Percentiles rank a stretch among this genome's conserved stretches.
Conservation (phyloP, 108 stramenopile species). For the Asterionellopsis glacialis region DNA sequence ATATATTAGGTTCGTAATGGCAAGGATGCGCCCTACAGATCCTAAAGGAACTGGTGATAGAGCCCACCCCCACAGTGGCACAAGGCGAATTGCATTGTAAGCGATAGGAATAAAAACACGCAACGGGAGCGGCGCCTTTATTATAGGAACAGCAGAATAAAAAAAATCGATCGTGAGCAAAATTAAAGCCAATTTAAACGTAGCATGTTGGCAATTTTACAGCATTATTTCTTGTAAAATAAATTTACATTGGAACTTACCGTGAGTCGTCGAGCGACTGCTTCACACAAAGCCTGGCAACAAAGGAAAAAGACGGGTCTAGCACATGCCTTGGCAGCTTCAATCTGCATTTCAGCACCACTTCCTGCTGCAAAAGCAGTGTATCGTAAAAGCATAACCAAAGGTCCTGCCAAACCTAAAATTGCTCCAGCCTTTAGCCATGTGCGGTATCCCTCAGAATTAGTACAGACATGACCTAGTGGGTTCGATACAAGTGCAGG, state of each 20-base stretch:
- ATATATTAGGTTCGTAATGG: conserved; percentile 51
- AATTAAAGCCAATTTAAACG: neutral
- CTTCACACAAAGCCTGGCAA: conserved; percentile 58
- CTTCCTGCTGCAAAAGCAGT: neutral
- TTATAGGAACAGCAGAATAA: neutral
- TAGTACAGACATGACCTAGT: conserved; percentile 34
- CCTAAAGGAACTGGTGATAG: conserved; percentile 22
- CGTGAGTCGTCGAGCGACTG: conserved; percentile 22
- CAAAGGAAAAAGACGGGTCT: conserved; percentile 60
- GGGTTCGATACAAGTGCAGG: conserved; percentile 61
- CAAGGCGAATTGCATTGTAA: conserved; percentile 55
- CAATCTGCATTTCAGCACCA: conserved; percentile 1
- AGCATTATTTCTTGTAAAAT: no score
- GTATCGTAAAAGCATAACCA: conserved; percentile 15
- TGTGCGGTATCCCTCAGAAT: conserved; percentile 32
- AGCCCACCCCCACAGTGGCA: conserved; percentile 54
- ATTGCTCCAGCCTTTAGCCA: conserved; percentile 57
- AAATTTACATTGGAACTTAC: conserved; percentile 14
- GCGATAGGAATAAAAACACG: conserved; percentile 62
- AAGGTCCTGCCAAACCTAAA: conserved; percentile 45
- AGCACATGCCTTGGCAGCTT: conserved; percentile 16
- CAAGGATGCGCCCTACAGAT: conserved; percentile 28
- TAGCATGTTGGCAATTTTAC: conserved; percentile 13
- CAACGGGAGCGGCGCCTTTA: conserved; percentile 53
- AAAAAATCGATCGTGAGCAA: conserved; percentile 3